Base-by-base conservation (phyloP, 805 yeast genomes). In the Diddensiella caesifluorescens region DNA sequence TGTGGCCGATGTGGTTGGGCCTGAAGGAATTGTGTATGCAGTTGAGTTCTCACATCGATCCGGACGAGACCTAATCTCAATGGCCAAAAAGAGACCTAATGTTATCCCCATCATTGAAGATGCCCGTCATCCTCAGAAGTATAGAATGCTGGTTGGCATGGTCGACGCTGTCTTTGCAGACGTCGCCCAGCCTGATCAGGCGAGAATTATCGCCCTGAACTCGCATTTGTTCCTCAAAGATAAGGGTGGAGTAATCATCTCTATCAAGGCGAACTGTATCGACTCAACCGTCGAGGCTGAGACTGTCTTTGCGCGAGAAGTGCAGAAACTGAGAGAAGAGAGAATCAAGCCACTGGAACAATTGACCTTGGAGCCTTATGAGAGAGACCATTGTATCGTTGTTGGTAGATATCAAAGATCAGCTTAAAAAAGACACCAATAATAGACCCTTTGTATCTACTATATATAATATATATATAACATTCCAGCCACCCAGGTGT, bases 61-160 rank as follows among this genome's bases (percentile, higher is more conserved):
- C 63, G 98, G 98, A 68, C 84, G 98, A 77, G 98, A 92, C 71
- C 79, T 92, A 71, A 90, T 92, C 62, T 86, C 94, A 61, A 92
- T 92, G 98, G 98, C 98, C 65, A 92, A 90, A 80, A 92, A 92
- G 94, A 86, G 98, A 79, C 97, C 98, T 53, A 92, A 92, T 64
- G 94, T 92, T 46, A 87, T 92, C 55, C 98, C 98, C 61, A 92
- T 92, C 69, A 89, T 92, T 67, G 98, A 92, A 72, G 98, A 92
- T 73, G 98, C 98, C 52, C 89, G 98, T 77, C 98, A 92, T 73
- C 98, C 98, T 63, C 98, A 92, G 69, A 92, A 92, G 73, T 92
- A 92, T 82, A 83, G 98, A 76, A 92, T 92, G 98, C 78, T 92
- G 60, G 75, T 92, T 51, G 95, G 97, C 61, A 92, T 92, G 98